Percentiles rank a stretch among this genome's conserved stretches.
Evolutionary conservation across 495 filamentous ascomycete genomes (phyloP).

Genomic region (Talaromyces nanjingensis): DNA sequence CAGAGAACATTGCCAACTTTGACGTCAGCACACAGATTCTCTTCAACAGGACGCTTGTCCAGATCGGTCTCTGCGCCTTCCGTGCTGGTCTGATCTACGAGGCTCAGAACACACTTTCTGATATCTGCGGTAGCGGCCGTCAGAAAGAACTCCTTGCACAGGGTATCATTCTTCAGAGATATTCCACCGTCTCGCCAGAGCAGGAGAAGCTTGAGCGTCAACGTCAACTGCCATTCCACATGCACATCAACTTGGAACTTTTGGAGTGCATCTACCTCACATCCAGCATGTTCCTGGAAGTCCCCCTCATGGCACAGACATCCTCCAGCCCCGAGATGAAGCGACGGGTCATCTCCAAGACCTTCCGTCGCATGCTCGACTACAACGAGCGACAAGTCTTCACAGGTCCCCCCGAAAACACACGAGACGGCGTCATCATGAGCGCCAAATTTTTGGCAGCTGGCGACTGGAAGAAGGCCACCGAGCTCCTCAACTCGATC

Average conservation of each 20-base stretch:
- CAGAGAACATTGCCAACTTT: constrained; percentile 91
- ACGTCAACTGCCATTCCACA: constrained; percentile 96
- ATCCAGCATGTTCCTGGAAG: constrained; percentile 97
- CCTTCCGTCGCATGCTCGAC: constrained; percentile 96
- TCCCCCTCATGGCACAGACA: constrained; percentile 91
- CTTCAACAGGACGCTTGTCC: constrained; percentile 96
- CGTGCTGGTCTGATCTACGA: constrained; percentile 94
- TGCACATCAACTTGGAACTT: constrained; percentile 99
- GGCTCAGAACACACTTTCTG: constrained; percentile 90
- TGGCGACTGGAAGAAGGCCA: constrained; percentile 97
- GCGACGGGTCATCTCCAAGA: constrained; percentile 98
- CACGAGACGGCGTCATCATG: constrained; percentile 97
- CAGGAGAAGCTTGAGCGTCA: constrained; percentile 95
- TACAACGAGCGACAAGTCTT: constrained; percentile 99
- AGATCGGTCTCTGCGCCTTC: constrained; percentile 98
- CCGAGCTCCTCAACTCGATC: constrained; percentile 85
- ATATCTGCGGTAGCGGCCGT: constrained; percentile 93
- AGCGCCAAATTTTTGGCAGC: constrained; percentile 92
- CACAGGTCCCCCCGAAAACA: constrained; percentile 97
- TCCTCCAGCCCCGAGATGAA: constrained; percentile 94
- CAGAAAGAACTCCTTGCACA: constrained; percentile 98
- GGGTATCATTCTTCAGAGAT: constrained; percentile 95
- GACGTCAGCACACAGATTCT: constrained; percentile 96
- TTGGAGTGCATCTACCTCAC: constrained; percentile 98
- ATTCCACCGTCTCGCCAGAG: constrained; percentile 88